Evolutionary conservation across 805 yeast genomes (phyloP).

Genomic region (Danielozyma ontarioensis): DNA sequence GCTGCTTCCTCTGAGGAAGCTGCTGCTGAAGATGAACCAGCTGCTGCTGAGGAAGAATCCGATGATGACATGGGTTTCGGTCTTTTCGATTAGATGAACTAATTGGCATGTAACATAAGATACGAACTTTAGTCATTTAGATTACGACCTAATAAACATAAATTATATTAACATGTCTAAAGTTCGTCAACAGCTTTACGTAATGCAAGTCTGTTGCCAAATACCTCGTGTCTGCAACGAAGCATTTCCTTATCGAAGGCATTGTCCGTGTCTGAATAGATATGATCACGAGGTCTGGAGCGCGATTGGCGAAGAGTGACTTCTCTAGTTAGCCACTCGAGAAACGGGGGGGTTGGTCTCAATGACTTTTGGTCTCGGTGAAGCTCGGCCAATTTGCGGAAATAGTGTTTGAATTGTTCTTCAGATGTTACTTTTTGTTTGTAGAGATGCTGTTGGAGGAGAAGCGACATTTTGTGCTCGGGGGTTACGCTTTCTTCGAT

Average conservation of each 20-base stretch:
- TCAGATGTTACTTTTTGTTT: slow-evolving; percentile 22
- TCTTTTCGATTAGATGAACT: slow-evolving; percentile 25
- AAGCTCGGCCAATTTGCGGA: slow-evolving; percentile 23
- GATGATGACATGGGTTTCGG: slow-evolving; percentile 28
- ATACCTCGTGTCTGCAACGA: slow-evolving; percentile 56
- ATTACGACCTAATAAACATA: too few species aligned
- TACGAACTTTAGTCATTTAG: too few species aligned
- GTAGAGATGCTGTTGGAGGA: slow-evolving; percentile 30
- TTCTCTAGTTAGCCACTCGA: slow-evolving; percentile 60
- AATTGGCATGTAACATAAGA: too few species aligned
- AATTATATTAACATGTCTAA: neutral
- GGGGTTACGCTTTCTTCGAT: slow-evolving; percentile 14
- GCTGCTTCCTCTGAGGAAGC: slow-evolving; percentile 17
- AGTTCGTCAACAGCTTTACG: neutral
- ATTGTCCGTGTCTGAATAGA: slow-evolving; percentile 25
- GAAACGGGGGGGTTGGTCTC: slow-evolving; percentile 37
- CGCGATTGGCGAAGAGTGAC: slow-evolving; percentile 18
- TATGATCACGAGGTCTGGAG: slow-evolving; percentile 21
- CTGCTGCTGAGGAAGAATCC: slow-evolving; percentile 21
- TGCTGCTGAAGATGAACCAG: slow-evolving; percentile 23
- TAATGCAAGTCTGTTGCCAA: slow-evolving; percentile 76
- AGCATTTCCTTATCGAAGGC: slow-evolving; percentile 32
- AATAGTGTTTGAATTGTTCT: slow-evolving; percentile 29
- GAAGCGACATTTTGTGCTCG: slow-evolving; percentile 28
- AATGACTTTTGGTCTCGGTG: slow-evolving; percentile 24